phyloP scores from a whole-genome alignment of 2,329 filamentous ascomycete species.

The Hypocreales sp. region DNA sequence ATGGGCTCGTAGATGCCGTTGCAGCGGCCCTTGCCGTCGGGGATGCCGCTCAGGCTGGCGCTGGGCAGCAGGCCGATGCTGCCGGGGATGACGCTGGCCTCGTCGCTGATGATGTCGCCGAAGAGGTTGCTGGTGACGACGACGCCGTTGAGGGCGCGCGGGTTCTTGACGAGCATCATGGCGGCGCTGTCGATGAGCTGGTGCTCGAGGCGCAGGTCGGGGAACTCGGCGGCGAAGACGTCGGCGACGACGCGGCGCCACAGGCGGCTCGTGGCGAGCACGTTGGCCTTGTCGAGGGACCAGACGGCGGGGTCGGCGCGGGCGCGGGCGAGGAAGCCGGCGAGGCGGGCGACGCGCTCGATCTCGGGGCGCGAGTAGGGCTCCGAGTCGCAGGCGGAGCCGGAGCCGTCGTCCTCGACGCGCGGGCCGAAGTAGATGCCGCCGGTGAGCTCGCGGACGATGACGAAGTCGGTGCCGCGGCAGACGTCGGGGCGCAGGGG shows the following conservation, averaged over 20 bases:
- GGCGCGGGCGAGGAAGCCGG: slow-evolving; percentile 64
- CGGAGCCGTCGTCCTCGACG: slow-evolving; percentile 53
- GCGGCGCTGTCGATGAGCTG: slow-evolving; percentile 94
- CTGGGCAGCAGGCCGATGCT: slow-evolving; percentile 78
- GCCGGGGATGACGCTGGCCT: slow-evolving; percentile 87
- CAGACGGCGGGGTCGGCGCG: slow-evolving; percentile 55
- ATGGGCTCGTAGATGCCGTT: slow-evolving; percentile 98
- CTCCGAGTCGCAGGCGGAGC: slow-evolving; percentile 68
- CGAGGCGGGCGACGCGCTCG: slow-evolving; percentile 73
- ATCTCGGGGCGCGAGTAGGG: slow-evolving; percentile 75
- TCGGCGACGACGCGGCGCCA: slow-evolving; percentile 82
- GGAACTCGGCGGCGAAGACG: slow-evolving; percentile 78
- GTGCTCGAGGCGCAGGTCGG: slow-evolving; percentile 67
- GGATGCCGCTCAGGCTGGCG: slow-evolving; percentile 73
- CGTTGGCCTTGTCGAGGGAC: slow-evolving; percentile 93
- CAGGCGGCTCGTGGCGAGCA: slow-evolving; percentile 74
- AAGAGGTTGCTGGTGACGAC: slow-evolving; percentile 90
- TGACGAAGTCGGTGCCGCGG: slow-evolving; percentile 78
- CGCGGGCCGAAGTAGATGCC: slow-evolving; percentile 94
- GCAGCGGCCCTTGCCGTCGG: slow-evolving; percentile 68
- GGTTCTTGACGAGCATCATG: slow-evolving; percentile 96
- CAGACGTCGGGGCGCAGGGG: slow-evolving; percentile 78
- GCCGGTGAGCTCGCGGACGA: slow-evolving; percentile 82
- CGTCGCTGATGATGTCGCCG: slow-evolving; percentile 90
- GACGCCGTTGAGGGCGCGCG: slow-evolving; percentile 72